Percentiles rank a stretch among this genome's conserved stretches.
phyloP scores from a whole-genome alignment of 208 protist species.

The Trypanosoma brucei region DNA sequence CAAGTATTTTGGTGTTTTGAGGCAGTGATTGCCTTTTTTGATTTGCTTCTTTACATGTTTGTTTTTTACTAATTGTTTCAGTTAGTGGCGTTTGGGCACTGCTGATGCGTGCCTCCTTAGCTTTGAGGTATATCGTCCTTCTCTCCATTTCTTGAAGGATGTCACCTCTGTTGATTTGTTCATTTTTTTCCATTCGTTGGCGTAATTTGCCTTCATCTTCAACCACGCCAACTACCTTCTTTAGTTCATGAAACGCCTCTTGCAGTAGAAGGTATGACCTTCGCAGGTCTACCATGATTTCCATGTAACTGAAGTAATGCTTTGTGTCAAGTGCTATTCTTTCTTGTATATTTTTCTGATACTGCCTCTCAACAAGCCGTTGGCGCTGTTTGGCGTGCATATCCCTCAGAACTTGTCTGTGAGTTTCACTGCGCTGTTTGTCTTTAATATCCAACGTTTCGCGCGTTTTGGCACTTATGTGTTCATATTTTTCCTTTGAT shows the following conservation, averaged over 20 bases:
- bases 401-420: conserved; percentile 14
- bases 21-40: too few relatives aligned
- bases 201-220: conserved; percentile 21
- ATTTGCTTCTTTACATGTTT: too few relatives aligned
- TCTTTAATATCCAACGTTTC: conserved; percentile 8
- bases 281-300: conserved; percentile 14
- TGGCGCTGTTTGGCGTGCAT: conserved; percentile 19
- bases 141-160: conserved; percentile 9
- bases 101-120: not conserved
- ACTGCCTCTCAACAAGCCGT: conserved; percentile 33
- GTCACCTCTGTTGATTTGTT: conserved; percentile 6
- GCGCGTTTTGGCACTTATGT: not conserved
- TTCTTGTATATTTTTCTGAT: conserved; percentile 30
- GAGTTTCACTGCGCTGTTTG: conserved; percentile 16
- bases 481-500: not conserved
- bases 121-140: not conserved
- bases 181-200: not conserved
- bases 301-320: conserved; percentile 23
- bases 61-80: too few relatives aligned
- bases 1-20: too few relatives aligned
- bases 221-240: conserved; percentile 17
- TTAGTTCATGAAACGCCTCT: conserved; percentile 16
- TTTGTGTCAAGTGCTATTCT: conserved; percentile 16
- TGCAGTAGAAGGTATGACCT: conserved; percentile 5
- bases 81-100: too few relatives aligned